phyloP scores from a whole-genome alignment of 2,329 filamentous ascomycete species.

The Pyrenophora seminiperda region DNA sequence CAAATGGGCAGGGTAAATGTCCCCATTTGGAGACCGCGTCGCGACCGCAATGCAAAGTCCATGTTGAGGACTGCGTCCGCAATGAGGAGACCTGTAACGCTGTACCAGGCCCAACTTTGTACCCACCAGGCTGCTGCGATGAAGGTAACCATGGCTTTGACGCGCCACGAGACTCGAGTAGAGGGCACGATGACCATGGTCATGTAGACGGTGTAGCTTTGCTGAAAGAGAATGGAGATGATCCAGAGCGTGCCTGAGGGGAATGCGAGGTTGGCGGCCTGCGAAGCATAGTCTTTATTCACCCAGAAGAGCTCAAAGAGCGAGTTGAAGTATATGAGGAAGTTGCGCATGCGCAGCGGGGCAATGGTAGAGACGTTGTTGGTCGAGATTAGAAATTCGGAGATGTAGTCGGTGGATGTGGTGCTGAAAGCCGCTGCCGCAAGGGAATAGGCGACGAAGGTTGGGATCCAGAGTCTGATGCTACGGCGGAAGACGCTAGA shows the following conservation, averaged over 20 bases:
- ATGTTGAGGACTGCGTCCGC: slow-evolving; percentile 52
- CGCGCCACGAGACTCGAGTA: slow-evolving; percentile 50
- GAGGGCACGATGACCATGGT: slow-evolving; percentile 55
- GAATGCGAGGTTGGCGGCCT: slow-evolving; percentile 52
- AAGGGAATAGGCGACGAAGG: slow-evolving; percentile 50
- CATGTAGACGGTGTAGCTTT: slow-evolving; percentile 57
- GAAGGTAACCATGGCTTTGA: slow-evolving; percentile 49
- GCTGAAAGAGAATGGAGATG: slow-evolving; percentile 52
- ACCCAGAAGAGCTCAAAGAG: slow-evolving; percentile 56
- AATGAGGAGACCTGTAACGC: slow-evolving; percentile 56
- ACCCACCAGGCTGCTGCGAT: slow-evolving; percentile 55
- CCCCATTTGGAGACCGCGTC: slow-evolving; percentile 21
- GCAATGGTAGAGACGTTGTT: slow-evolving; percentile 47
- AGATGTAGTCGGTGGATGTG: slow-evolving; percentile 40
- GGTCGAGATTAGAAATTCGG: slow-evolving; percentile 46
- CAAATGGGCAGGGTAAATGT: slow-evolving; percentile 31
- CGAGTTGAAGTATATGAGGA: slow-evolving; percentile 53
- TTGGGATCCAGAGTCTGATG: slow-evolving; percentile 51
- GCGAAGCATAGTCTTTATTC: slow-evolving; percentile 44
- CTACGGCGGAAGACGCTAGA: slow-evolving; percentile 51
- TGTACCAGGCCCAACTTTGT: slow-evolving; percentile 55
- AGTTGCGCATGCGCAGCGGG: slow-evolving; percentile 45
- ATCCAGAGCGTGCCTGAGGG: slow-evolving; percentile 56
- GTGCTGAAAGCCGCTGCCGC: slow-evolving; percentile 45
- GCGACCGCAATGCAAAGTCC: slow-evolving; percentile 41